These are phyloP conservation scores for Neostapfia colusana DNA, from an alignment of 176 grass and related monocot species.

Conservation along the genomic window DNA sequence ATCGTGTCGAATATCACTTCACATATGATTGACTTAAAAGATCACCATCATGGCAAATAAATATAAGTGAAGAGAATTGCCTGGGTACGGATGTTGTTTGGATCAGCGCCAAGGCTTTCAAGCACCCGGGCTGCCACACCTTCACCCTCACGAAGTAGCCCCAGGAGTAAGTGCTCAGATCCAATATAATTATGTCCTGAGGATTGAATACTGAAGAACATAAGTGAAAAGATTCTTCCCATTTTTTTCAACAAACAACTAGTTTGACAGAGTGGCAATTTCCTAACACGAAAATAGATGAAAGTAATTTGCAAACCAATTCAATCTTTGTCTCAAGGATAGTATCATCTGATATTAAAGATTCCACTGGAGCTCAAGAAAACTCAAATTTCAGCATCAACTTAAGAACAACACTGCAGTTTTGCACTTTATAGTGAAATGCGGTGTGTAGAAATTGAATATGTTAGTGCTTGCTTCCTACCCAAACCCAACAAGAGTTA, in stretches of 20 bases:
- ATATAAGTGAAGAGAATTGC: slow-evolving; percentile 38
- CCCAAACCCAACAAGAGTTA: neutral
- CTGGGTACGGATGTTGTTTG: slow-evolving; percentile 90
- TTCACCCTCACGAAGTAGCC: slow-evolving; percentile 89
- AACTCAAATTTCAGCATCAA: neutral
- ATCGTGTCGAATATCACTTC: slow-evolving; percentile 23
- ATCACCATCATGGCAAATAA: neutral
- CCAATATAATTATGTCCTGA: slow-evolving; percentile 92
- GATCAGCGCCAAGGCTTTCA: slow-evolving; percentile 92
- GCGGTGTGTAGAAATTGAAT: neutral
- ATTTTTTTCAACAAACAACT: neutral
- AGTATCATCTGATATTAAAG: slow-evolving; percentile 20
- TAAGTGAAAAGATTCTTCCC: slow-evolving; percentile 23
- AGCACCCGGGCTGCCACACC: slow-evolving; percentile 86
- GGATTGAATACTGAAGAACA: slow-evolving; percentile 42
- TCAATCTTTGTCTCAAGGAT: neutral
- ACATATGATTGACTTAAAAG: slow-evolving; percentile 1
- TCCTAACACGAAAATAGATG: neutral
- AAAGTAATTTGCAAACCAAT: neutral
- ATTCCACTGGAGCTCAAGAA: slow-evolving; percentile 18
- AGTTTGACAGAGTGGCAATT: neutral
- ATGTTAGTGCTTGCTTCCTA: neutral
- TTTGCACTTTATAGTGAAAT: neutral
- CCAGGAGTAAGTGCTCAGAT: slow-evolving; percentile 91
- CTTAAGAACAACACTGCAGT: neutral